phyloP scores from a whole-genome alignment of 768 basidiomycete genomes.

The Lactarius quietus region DNA sequence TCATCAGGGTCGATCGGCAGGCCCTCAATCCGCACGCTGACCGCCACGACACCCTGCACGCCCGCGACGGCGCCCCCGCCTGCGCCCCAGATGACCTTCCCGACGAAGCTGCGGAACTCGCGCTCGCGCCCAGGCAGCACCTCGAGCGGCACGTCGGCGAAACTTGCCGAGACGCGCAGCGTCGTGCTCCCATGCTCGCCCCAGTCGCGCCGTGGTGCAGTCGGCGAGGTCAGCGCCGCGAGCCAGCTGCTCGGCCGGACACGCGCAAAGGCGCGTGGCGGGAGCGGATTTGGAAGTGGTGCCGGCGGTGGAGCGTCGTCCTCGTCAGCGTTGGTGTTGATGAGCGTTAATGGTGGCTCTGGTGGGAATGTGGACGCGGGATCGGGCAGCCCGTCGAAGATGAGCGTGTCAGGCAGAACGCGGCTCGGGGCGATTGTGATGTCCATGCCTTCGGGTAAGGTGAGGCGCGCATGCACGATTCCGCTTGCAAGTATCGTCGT shows the following conservation, averaged over 20 bases:
- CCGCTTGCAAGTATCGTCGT: slow-evolving; percentile 62
- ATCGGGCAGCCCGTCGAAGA: slow-evolving; percentile 57
- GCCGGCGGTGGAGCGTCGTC: slow-evolving; percentile 38
- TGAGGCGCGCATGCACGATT: slow-evolving; percentile 57
- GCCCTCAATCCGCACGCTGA: slow-evolving; percentile 20
- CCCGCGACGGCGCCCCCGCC: slow-evolving; percentile 20
- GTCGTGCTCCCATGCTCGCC: slow-evolving; percentile 50
- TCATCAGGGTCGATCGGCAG: neutral
- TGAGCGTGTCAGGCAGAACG: slow-evolving; percentile 71
- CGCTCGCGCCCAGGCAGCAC: slow-evolving; percentile 75
- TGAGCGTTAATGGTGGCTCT: neutral
- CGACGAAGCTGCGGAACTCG: slow-evolving; percentile 71
- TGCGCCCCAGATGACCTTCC: slow-evolving; percentile 50
- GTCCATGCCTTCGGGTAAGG: slow-evolving; percentile 67
- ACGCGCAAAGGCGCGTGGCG: slow-evolving; percentile 69
- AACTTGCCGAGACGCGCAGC: slow-evolving; percentile 58
- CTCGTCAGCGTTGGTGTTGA: slow-evolving; percentile 21
- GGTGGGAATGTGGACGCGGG: neutral
- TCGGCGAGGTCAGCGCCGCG: slow-evolving; percentile 40
- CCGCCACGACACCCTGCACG: slow-evolving; percentile 22
- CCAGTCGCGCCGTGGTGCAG: slow-evolving; percentile 35
- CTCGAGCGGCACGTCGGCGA: slow-evolving; percentile 70
- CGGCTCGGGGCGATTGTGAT: slow-evolving; percentile 58
- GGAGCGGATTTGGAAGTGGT: slow-evolving; percentile 64
- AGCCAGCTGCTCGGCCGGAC: slow-evolving; percentile 73